phyloP scores from a whole-genome alignment of 2,329 filamentous ascomycete genomes.

The Teratosphaeria nubilosa region DNA sequence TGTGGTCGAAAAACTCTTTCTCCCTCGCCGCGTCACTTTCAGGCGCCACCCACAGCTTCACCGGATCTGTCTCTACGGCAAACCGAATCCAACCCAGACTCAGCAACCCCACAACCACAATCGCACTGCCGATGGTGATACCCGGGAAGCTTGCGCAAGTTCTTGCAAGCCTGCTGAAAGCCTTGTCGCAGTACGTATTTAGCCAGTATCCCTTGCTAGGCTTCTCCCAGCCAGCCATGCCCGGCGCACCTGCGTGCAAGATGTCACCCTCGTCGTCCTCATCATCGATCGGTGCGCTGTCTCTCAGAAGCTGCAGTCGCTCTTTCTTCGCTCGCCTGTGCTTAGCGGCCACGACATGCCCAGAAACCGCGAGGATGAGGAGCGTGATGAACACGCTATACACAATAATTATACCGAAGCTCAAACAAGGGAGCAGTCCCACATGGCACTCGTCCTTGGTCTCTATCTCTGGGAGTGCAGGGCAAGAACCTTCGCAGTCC shows the following conservation, averaged over 20 bases:
- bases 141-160: constrained; percentile 72
- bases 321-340: constrained; percentile 68
- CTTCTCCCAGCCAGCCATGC: constrained; percentile 41
- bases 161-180: constrained; percentile 73
- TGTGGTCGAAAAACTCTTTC: constrained; percentile 84
- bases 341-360: constrained; percentile 65
- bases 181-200: constrained; percentile 70
- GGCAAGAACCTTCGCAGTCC: constrained; percentile 80
- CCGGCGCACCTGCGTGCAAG: constrained; percentile 51
- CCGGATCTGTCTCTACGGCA: constrained; percentile 80
- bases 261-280: constrained; percentile 83
- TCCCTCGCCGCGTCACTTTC: constrained; percentile 82
- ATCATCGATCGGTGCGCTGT: constrained; percentile 74
- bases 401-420: constrained; percentile 79
- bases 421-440: constrained; percentile 80
- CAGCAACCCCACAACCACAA: constrained; percentile 66
- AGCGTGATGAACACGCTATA: constrained; percentile 68
- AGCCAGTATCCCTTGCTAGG: constrained; percentile 71
- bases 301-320: constrained; percentile 75
- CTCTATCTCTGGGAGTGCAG: constrained; percentile 66
- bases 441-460: constrained; percentile 66
- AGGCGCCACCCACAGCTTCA: constrained; percentile 92
- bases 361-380: constrained; percentile 56
- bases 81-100: constrained; percentile 85
- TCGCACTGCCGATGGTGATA: constrained; percentile 66